Percentiles rank a stretch among this genome's conserved stretches.
These are phyloP conservation scores for Talaromyces sp. DNA, from an alignment of 2,329 filamentous ascomycete species.

Conservation along the genomic window DNA sequence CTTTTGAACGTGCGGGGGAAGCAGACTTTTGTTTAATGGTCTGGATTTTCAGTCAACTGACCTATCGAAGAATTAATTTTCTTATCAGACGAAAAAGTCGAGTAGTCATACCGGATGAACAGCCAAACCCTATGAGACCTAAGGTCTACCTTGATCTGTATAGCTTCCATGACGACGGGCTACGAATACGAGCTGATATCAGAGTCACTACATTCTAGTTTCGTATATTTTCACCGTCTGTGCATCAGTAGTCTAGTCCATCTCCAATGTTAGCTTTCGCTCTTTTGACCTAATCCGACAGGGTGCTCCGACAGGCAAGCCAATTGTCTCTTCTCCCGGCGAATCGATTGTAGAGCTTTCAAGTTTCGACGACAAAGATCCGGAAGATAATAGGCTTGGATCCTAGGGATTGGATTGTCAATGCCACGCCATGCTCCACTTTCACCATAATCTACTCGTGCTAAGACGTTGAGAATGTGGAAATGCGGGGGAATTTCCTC, in stretches of 20 bases:
- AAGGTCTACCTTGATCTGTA: not conserved
- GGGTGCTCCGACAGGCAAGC: not conserved
- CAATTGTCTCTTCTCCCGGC: not conserved
- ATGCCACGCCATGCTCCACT: not conserved
- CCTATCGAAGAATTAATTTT: too few species aligned
- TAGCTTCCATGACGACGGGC: not conserved
- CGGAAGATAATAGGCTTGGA: not conserved
- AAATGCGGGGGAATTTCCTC: not conserved
- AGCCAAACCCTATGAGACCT: not conserved
- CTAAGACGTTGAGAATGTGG: not conserved
- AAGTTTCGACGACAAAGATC: not conserved
- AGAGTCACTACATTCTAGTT: not conserved
- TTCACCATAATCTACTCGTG: not conserved
- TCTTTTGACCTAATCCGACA: constrained; percentile 1
- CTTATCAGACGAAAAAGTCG: not conserved
- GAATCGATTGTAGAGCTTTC: not conserved
- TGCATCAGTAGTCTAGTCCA: not conserved
- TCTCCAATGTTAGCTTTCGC: not conserved
- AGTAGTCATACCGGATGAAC: not conserved
- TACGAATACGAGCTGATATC: not conserved
- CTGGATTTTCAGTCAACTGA: not conserved
- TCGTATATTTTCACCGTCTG: not conserved
- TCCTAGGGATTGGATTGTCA: not conserved
- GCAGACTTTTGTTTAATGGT: not conserved
- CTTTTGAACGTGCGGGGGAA: not conserved